phyloP scores from a whole-genome alignment of 1,284 basidiomycete genomes.

The Xanthoconium separans region DNA sequence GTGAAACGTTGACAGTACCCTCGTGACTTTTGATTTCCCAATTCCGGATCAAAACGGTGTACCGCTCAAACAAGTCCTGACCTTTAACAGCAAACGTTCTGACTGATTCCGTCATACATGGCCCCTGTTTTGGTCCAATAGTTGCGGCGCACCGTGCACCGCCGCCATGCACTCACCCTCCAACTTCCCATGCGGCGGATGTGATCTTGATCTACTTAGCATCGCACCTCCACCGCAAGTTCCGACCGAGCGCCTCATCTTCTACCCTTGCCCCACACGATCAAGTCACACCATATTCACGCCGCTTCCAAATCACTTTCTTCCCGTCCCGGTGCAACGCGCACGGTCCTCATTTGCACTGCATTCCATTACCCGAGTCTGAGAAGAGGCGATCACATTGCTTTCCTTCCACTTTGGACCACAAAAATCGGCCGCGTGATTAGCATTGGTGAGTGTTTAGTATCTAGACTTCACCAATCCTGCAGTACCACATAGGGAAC shows the following conservation, averaged over 20 bases:
- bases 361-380: not conserved
- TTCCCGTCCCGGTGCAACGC: not conserved
- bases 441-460: not conserved
- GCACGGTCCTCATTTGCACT: not conserved
- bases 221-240: not conserved
- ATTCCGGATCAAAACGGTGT: not conserved
- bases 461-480: not conserved
- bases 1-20: not conserved
- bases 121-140: not conserved
- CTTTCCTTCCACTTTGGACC: not conserved
- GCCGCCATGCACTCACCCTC: not conserved
- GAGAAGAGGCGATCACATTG: not conserved
- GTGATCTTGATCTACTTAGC: not conserved
- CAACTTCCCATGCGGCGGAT: not conserved
- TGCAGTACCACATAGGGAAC: not conserved
- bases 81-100: not conserved
- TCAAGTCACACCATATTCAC: too few relatives aligned
- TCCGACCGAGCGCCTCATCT: not conserved
- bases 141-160: not conserved
- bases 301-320: too few relatives aligned
- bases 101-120: not conserved
- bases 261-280: too few relatives aligned
- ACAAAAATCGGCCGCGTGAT: not conserved
- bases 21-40: not conserved
- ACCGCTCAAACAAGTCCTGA: too few relatives aligned